A percentile compares a stretch with the other conserved stretches of the same genome.
phyloP scores from a whole-genome alignment of 2,329 filamentous ascomycete species.

The Davidsoniella australis region DNA sequence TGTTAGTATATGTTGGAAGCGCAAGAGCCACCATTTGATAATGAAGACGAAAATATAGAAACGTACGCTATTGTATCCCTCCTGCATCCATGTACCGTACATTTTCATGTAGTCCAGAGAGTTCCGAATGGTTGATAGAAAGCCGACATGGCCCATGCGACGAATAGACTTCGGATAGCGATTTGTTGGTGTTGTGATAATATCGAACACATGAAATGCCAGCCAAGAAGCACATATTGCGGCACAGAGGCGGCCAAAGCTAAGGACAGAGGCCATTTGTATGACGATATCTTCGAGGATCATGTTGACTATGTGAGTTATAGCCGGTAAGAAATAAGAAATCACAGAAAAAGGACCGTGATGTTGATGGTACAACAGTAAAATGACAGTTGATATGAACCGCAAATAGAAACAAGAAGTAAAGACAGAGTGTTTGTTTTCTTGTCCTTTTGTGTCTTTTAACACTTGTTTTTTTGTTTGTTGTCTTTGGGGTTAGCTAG shows the following conservation, averaged over 20 bases:
- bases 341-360: too few relatives aligned
- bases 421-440: too few relatives aligned
- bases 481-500: too few relatives aligned
- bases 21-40: not conserved
- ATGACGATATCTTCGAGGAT: not conserved
- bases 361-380: too few relatives aligned
- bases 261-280: slow-evolving; percentile 18
- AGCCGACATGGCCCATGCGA: slow-evolving; percentile 24
- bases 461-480: too few relatives aligned
- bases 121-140: slow-evolving; percentile 23
- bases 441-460: too few relatives aligned
- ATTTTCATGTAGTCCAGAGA: slow-evolving; percentile 23
- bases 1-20: not conserved
- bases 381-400: too few relatives aligned
- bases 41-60: too few relatives aligned
- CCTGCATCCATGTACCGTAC: slow-evolving; percentile 24
- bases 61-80: slow-evolving; percentile 26
- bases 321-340: not conserved
- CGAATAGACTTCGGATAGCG: slow-evolving; percentile 24
- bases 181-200: slow-evolving; percentile 20
- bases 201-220: slow-evolving; percentile 24
- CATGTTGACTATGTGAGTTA: not conserved
- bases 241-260: slow-evolving; percentile 16
- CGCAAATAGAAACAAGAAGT: too few relatives aligned
- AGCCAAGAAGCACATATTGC: slow-evolving; percentile 20